Percentiles rank a stretch among this genome's conserved stretches.
These are phyloP conservation scores for Colletotrichum sp. DNA, from an alignment of 2,329 filamentous ascomycete species.

Conservation along the genomic window DNA sequence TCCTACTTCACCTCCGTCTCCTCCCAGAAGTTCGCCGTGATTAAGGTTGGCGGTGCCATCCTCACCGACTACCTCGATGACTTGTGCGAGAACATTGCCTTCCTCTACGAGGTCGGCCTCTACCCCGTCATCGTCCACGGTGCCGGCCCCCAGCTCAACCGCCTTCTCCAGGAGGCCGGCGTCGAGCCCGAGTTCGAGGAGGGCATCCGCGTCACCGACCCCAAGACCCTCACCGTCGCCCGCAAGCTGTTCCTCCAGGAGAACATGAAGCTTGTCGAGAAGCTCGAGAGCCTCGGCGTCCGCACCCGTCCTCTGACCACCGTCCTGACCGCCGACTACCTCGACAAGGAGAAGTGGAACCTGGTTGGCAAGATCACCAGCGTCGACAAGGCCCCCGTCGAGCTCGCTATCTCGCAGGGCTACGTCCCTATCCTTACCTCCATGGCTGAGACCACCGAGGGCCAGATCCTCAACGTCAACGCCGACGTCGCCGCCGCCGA, in stretches of 20 bases:
- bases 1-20: constrained; percentile 97
- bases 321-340: constrained; percentile 91
- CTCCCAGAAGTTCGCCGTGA: constrained; percentile 96
- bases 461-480: constrained; percentile 95
- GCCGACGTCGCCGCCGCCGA: constrained; percentile 96
- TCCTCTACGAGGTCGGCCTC: constrained; percentile 92
- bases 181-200: constrained; percentile 97
- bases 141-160: constrained; percentile 93
- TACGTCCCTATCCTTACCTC: constrained; percentile 94
- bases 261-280: constrained; percentile 90
- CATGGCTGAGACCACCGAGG: constrained; percentile 92
- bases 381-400: constrained; percentile 89
- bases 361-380: constrained; percentile 94
- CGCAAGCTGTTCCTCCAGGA: constrained; percentile 94
- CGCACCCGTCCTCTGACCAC: constrained; percentile 89
- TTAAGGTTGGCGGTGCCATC: constrained; percentile 97
- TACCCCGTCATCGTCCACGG: constrained; percentile 97
- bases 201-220: constrained; percentile 93
- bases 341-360: constrained; percentile 96
- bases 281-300: constrained; percentile 88
- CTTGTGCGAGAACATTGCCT: constrained; percentile 85
- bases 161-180: constrained; percentile 84
- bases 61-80: constrained; percentile 93
- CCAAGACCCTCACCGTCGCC: constrained; percentile 90
- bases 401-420: constrained; percentile 87